Evolutionary conservation across 2,329 filamentous ascomycete species (phyloP).

Genomic region (Hypoxylon sp.): DNA sequence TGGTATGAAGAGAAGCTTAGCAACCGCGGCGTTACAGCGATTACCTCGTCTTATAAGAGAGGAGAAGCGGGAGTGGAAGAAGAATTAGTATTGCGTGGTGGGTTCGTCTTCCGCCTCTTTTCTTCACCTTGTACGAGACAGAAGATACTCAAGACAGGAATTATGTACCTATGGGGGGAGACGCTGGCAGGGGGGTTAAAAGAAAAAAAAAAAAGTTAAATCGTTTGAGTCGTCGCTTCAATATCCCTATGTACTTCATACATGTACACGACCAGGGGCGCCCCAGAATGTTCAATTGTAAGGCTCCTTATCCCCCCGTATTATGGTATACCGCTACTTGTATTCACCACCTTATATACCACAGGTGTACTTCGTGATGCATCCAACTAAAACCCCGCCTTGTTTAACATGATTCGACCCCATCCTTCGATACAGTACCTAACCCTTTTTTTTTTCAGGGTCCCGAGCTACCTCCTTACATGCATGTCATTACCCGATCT

Average conservation of each 20-base stretch:
- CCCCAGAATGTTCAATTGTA: constrained; percentile 3
- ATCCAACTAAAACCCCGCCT: constrained; percentile 13
- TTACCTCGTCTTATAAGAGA: constrained; percentile 20
- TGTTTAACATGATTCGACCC: constrained; percentile 24
- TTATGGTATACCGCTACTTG: background rate
- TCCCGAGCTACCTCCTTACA: constrained; percentile 6
- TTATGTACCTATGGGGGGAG: constrained; percentile 5
- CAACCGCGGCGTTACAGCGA: constrained; percentile 2
- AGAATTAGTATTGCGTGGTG: constrained; percentile 7
- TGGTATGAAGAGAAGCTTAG: background rate
- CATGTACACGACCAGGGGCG: constrained; percentile 12
- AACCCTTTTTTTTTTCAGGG: constrained; percentile 19
- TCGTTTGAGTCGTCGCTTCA: constrained; percentile 25
- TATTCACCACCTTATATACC: background rate
- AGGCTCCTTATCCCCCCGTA: background rate
- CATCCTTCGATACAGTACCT: constrained; percentile 1
- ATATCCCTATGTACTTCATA: background rate
- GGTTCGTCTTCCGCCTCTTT: constrained; percentile 21
- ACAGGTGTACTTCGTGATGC: constrained; percentile 5
- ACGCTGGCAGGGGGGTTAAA: constrained; percentile 3
- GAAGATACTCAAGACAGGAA: constrained; percentile 11
- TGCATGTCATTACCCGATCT: background rate
- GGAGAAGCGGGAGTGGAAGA: background rate
- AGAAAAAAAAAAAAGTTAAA: constrained; percentile 27
- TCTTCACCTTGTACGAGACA: constrained; percentile 8